These are phyloP conservation scores for Dictyostelium capitatum DNA, from an alignment of 78 protist species.

Conservation along the genomic window DNA sequence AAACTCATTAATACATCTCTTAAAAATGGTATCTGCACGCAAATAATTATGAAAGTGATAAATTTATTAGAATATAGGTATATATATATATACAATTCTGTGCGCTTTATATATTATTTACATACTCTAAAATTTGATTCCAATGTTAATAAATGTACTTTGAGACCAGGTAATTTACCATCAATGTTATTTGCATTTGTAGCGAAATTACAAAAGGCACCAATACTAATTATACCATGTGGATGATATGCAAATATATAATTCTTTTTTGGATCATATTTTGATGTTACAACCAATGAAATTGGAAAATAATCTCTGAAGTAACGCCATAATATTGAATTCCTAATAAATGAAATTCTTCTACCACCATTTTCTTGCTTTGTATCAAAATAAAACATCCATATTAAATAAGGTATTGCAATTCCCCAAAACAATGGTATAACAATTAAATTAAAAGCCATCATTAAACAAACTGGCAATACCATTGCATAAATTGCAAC, in stretches of 20 bases:
- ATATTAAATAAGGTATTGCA: conserved; percentile 60
- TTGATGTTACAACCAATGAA: conserved; percentile 42
- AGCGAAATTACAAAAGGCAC: conserved; percentile 82
- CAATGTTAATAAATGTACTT: conserved; percentile 70
- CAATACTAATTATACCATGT: conserved; percentile 80
- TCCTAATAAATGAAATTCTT: not conserved
- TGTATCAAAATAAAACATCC: conserved; percentile 36
- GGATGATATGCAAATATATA: conserved; percentile 80
- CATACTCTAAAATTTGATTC: conserved; percentile 70
- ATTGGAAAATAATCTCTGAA: conserved; percentile 81
- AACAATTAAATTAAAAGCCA: conserved; percentile 53
- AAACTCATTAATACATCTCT: conserved; percentile 73
- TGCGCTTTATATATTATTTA: no score
- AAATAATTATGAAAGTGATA: no score
- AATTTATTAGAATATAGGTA: no score
- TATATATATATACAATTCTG: no score
- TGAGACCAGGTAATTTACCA: conserved; percentile 49
- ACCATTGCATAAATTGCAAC: conserved; percentile 58
- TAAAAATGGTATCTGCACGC: conserved; percentile 75
- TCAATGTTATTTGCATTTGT: conserved; percentile 75
- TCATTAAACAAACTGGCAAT: conserved; percentile 22
- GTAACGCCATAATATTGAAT: conserved; percentile 43
- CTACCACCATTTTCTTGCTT: conserved; percentile 67
- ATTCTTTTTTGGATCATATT: conserved; percentile 63
- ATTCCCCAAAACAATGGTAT: conserved; percentile 70